Evolutionary conservation across 306 rosid species (phyloP).

Genomic region (Luffa aegyptiaca): DNA sequence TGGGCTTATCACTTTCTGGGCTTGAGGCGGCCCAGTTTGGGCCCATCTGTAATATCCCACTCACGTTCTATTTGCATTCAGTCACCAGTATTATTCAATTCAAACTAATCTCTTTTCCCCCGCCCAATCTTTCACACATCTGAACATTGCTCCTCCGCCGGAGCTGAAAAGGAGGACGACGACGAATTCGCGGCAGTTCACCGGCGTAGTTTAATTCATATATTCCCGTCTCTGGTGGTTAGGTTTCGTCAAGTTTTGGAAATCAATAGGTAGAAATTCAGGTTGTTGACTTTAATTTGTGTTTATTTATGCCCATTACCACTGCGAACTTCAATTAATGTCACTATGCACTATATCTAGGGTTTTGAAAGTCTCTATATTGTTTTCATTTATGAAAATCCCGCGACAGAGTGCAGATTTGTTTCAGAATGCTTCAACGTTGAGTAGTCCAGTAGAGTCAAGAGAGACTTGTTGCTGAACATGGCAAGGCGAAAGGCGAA

Average conservation of each 20-base stretch:
- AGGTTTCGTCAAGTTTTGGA: background rate
- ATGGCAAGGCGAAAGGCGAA: slow-evolving; percentile 51
- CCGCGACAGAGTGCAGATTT: background rate
- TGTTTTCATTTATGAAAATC: background rate
- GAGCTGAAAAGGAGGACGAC: background rate
- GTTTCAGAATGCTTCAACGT: background rate
- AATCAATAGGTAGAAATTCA: background rate
- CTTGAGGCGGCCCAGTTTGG: background rate
- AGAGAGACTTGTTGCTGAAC: background rate
- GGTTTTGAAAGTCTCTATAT: background rate
- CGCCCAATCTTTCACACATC: background rate
- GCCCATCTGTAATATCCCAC: background rate
- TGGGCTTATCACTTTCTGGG: background rate
- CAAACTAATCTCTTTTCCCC: background rate
- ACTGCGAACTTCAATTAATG: background rate
- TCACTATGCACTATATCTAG: background rate
- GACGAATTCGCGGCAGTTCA: background rate
- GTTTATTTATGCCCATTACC: background rate
- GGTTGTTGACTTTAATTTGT: background rate
- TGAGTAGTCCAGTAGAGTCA: background rate
- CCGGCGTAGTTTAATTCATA: background rate
- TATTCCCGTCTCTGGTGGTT: background rate
- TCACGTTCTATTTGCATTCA: background rate
- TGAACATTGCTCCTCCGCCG: background rate
- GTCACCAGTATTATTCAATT: background rate